Base-by-base conservation (phyloP, 331 rosid species). In the Rosa hybrid region DNA sequence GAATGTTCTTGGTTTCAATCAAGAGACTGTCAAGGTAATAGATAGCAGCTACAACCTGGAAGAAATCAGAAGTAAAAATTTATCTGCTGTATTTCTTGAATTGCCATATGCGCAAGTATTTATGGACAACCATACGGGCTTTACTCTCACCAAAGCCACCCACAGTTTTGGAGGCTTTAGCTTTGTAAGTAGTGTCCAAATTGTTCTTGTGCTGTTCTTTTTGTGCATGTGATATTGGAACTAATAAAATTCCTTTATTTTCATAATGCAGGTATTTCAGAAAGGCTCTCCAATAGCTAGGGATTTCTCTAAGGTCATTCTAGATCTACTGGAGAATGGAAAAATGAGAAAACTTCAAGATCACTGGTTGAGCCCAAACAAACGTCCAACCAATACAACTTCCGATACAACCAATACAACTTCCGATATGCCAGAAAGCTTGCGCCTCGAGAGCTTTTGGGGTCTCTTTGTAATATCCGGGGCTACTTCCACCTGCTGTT, bases 91-190 rank as follows among this genome's bases (percentile, higher is more conserved):
- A 17, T 89, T 91, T 86, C 86, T 91, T 17, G 92, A 91, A 72
- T 83, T 89, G 53, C 95, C 92, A 20, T 86, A 91, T 38, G 86
- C 83, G 49, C 78, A 86, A 81, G 83, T 78, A 4, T 89, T 81
- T 81, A 51, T 83, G 41, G 60, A 49, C 65, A 77, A 76, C 18
- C 12, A 80, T 83, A 42, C 81, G 46, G 84, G 71, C 63, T 91
- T 71, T 81, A 83, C 86, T 8, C 8, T 68, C 77, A 74, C 80
- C 79, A 59, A n/a, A 16, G 84, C 83, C 49, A 69, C 74, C 30
- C 34, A 70, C 68, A 89, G 90, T 78, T 91, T 82, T 80, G 95
- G 92, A 82, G 92, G 95, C 72, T 73, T 89, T 6, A 88, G 90
- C 68, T 91, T 89, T 86, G 95, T 91, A 77, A 89, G 92, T 83